These are phyloP conservation scores for Globisporangium radiosum DNA, from an alignment of 352 stramenopile species.

Conservation along the genomic window DNA sequence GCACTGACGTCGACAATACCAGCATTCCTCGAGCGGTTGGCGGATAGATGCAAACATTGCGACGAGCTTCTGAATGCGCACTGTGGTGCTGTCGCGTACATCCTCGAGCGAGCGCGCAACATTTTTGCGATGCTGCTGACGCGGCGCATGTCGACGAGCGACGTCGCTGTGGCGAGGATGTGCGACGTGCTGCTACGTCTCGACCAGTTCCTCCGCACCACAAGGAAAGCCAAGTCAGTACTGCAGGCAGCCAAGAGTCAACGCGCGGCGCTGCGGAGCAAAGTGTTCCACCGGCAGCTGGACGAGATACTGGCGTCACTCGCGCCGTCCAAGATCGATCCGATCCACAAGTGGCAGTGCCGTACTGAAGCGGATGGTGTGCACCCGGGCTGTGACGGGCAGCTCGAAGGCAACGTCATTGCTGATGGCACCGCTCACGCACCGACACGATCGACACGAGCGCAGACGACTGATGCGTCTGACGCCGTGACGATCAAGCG, in stretches of 20 bases:
- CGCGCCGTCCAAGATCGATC: neutral
- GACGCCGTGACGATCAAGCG: neutral
- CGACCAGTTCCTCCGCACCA: neutral
- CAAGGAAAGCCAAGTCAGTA: neutral
- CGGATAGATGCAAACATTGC: neutral
- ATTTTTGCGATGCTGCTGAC: neutral
- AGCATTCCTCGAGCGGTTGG: neutral
- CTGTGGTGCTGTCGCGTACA: too few species aligned
- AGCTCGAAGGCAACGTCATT: neutral
- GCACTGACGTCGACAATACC: neutral
- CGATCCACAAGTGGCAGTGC: neutral
- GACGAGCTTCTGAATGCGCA: neutral
- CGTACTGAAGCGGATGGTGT: neutral
- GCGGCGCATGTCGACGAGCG: neutral
- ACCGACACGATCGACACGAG: neutral
- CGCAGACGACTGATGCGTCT: neutral
- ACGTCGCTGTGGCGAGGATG: neutral
- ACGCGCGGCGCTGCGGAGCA: neutral
- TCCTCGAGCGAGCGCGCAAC: neutral
- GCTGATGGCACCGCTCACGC: neutral
- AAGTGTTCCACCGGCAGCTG: neutral
- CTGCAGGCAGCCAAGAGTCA: neutral
- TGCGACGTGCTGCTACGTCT: neutral
- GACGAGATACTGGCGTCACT: constrained; percentile 1
- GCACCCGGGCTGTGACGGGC: neutral